phyloP scores from a whole-genome alignment of 805 yeast genomes.

The Suhomyces faveliae region DNA sequence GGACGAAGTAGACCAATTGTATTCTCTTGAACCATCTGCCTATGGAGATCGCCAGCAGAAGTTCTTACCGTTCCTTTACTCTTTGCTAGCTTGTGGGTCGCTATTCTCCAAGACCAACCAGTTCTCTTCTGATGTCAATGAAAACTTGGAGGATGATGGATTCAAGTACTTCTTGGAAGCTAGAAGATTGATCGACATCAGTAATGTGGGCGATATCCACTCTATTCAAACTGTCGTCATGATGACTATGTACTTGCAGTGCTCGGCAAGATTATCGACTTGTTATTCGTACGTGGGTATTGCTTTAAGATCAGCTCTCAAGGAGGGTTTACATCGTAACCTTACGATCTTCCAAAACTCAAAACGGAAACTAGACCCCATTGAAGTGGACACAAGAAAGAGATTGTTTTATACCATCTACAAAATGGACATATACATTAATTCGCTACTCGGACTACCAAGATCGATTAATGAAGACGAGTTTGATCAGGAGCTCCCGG shows the following conservation, averaged over 20 bases:
- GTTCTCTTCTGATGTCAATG: conserved; percentile 26
- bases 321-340: conserved; percentile 81
- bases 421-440: conserved; percentile 87
- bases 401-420: conserved; percentile 86
- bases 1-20: conserved; percentile 70
- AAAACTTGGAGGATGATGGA: conserved; percentile 68
- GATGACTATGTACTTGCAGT: conserved; percentile 82
- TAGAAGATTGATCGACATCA: conserved; percentile 71
- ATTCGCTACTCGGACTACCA: conserved; percentile 84
- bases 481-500: conserved; percentile 83
- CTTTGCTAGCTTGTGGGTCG: conserved; percentile 88
- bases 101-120: conserved; percentile 56
- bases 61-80: conserved; percentile 76
- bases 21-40: conserved; percentile 69
- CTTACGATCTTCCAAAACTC: conserved; percentile 46
- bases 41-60: conserved; percentile 72
- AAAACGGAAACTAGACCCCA: conserved; percentile 60
- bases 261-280: conserved; percentile 82
- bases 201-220: conserved; percentile 77
- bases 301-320: conserved; percentile 76
- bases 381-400: conserved; percentile 80
- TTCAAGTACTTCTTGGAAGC: conserved; percentile 80
- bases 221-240: conserved; percentile 85
- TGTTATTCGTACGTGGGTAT: conserved; percentile 90
- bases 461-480: conserved; percentile 72